Conservation (phyloP, 2,329 filamentous ascomycete species). For the Septoria linicola region DNA sequence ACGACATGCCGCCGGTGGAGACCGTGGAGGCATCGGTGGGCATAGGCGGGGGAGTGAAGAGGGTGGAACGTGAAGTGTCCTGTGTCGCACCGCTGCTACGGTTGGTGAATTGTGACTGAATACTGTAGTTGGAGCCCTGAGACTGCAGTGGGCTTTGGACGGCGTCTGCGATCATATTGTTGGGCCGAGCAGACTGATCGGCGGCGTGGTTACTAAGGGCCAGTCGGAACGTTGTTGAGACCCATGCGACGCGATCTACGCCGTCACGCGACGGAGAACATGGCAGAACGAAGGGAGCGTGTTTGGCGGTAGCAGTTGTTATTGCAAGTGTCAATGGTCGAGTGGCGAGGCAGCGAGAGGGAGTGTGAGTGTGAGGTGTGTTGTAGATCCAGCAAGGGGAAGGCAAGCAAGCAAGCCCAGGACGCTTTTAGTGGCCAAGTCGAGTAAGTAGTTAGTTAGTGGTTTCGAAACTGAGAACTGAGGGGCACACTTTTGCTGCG, state of each 20-base stretch:
- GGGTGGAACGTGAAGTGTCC: constrained; percentile 46
- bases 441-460: no score
- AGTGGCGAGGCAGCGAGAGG: neutral
- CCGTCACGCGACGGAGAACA: constrained; percentile 22
- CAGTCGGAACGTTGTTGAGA: constrained; percentile 31
- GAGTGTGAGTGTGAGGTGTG: neutral
- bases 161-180: constrained; percentile 24
- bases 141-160: constrained; percentile 38
- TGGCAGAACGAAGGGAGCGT: constrained; percentile 6
- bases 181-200: no score
- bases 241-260: constrained; percentile 33
- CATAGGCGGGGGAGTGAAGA: constrained; percentile 43
- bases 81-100: constrained; percentile 51
- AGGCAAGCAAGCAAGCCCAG: neutral
- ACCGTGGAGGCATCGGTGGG: constrained; percentile 29
- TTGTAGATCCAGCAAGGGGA: no score
- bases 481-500: no score
- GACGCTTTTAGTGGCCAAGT: no score
- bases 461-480: no score
- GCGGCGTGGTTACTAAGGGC: no score
- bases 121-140: constrained; percentile 48
- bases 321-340: neutral
- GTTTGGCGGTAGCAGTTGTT: neutral
- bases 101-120: constrained; percentile 47
- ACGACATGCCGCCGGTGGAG: constrained; percentile 39